A percentile compares a stretch with the other conserved stretches of the same genome.
These are phyloP conservation scores for Vanilla planifolia DNA, from an alignment of 106 monocot genomes.

Conservation along the genomic window DNA sequence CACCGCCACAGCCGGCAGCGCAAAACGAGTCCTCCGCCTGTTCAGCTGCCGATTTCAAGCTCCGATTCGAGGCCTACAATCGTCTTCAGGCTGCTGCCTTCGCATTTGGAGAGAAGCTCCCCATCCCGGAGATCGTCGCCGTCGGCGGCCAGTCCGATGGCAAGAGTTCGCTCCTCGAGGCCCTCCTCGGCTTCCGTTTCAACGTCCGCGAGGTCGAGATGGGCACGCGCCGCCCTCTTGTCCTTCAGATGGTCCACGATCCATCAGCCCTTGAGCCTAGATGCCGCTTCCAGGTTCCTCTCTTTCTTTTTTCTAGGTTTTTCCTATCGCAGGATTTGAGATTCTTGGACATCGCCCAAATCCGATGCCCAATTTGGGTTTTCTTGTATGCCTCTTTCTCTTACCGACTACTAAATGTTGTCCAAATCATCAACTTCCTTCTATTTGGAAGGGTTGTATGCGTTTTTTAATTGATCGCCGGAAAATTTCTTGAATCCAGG, in stretches of 20 bases:
- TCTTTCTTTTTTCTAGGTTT: neutral
- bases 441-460: neutral
- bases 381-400: neutral
- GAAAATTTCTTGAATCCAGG: conserved; percentile 26
- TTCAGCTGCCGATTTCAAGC: conserved; percentile 34
- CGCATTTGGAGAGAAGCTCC: conserved; percentile 92
- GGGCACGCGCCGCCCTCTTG: conserved; percentile 94
- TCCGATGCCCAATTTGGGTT: too few species aligned
- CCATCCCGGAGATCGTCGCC: conserved; percentile 95
- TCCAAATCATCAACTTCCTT: neutral
- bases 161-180: conserved; percentile 94
- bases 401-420: too few species aligned
- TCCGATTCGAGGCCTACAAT: conserved; percentile 96
- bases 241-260: conserved; percentile 98
- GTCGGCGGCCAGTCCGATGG: conserved; percentile 95
- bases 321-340: conserved; percentile 3
- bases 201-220: conserved; percentile 99
- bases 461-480: neutral
- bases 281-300: conserved; percentile 83
- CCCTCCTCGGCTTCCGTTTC: conserved; percentile 94
- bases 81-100: conserved; percentile 92
- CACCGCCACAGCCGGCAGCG: neutral
- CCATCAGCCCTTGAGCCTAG: conserved; percentile 75
- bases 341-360: too few species aligned
- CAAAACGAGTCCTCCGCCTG: neutral